These are phyloP conservation scores for Trichoderma semiorbis DNA, from an alignment of 2,329 filamentous ascomycete genomes.

Conservation along the genomic window DNA sequence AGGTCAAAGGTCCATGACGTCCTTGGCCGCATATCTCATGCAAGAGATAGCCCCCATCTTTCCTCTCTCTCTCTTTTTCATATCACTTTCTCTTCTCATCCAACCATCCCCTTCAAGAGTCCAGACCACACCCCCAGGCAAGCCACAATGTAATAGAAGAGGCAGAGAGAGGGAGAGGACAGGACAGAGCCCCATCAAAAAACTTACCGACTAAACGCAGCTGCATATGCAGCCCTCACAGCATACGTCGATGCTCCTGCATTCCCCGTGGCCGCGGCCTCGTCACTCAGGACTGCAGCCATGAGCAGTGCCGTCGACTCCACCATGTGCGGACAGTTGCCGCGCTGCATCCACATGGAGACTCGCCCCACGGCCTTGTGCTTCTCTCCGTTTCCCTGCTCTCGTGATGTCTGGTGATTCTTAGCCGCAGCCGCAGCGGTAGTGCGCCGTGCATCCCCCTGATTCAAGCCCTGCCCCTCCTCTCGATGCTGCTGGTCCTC, in stretches of 20 bases:
- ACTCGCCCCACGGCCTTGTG: constrained; percentile 54
- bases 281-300: constrained; percentile 65
- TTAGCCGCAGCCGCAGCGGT: constrained; percentile 1
- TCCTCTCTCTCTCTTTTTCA: background rate
- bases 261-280: constrained; percentile 32
- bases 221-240: constrained; percentile 66
- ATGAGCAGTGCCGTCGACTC: constrained; percentile 74
- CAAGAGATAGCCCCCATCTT: background rate
- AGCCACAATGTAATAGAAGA: background rate
- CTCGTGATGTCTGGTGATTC: constrained; percentile 2
- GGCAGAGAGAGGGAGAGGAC: background rate
- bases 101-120: background rate
- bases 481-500: background rate
- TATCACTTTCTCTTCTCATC: background rate
- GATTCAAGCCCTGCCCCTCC: constrained; percentile 12
- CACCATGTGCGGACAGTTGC: constrained; percentile 72
- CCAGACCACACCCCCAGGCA: background rate
- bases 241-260: constrained; percentile 53
- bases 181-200: background rate
- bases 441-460: constrained; percentile 8
- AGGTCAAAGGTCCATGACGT: background rate
- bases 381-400: constrained; percentile 23
- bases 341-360: constrained; percentile 68
- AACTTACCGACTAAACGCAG: constrained; percentile 69
- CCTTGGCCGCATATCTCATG: constrained; percentile 7